Conservation (phyloP, 2,329 filamentous ascomycete species). For the Helotiales sp. region DNA sequence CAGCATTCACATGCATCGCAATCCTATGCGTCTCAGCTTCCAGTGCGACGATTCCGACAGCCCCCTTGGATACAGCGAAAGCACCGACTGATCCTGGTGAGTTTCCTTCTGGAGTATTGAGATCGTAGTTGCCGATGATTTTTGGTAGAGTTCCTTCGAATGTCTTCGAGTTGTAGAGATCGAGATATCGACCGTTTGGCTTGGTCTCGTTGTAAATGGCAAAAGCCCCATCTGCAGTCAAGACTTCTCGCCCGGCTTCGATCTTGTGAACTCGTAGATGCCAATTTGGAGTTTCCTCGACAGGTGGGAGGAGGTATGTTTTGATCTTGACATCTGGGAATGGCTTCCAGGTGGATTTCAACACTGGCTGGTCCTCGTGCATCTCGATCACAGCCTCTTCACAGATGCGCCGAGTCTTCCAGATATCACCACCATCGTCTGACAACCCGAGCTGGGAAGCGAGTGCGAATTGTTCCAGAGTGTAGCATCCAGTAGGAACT, state of each 20-base stretch:
- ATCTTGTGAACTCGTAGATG: slow-evolving; percentile 70
- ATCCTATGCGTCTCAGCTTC: slow-evolving; percentile 43
- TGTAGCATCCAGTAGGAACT: slow-evolving; percentile 76
- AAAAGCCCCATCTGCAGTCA: slow-evolving; percentile 77
- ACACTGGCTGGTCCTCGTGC: slow-evolving; percentile 58
- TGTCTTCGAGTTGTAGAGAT: slow-evolving; percentile 52
- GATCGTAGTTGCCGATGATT: slow-evolving; percentile 66
- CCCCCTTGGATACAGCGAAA: slow-evolving; percentile 61
- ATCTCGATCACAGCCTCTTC: slow-evolving; percentile 66
- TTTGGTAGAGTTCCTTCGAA: slow-evolving; percentile 58
- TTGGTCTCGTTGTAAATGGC: slow-evolving; percentile 65
- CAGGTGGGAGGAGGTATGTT: slow-evolving; percentile 69
- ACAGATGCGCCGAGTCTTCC: slow-evolving; percentile 76
- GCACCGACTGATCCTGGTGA: slow-evolving; percentile 56
- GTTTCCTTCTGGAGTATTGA: slow-evolving; percentile 58
- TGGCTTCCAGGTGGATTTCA: slow-evolving; percentile 73
- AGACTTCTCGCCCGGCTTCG: slow-evolving; percentile 62
- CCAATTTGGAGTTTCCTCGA: slow-evolving; percentile 66
- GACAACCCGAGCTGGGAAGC: slow-evolving; percentile 78
- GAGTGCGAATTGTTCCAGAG: slow-evolving; percentile 76
- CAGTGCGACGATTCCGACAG: slow-evolving; percentile 60
- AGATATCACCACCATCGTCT: slow-evolving; percentile 77
- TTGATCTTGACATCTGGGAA: slow-evolving; percentile 70
- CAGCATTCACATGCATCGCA: slow-evolving; percentile 73
- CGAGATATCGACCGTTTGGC: slow-evolving; percentile 55